Conservation (phyloP, 2,329 filamentous ascomycete species). For the Paecilomyces sp. region DNA sequence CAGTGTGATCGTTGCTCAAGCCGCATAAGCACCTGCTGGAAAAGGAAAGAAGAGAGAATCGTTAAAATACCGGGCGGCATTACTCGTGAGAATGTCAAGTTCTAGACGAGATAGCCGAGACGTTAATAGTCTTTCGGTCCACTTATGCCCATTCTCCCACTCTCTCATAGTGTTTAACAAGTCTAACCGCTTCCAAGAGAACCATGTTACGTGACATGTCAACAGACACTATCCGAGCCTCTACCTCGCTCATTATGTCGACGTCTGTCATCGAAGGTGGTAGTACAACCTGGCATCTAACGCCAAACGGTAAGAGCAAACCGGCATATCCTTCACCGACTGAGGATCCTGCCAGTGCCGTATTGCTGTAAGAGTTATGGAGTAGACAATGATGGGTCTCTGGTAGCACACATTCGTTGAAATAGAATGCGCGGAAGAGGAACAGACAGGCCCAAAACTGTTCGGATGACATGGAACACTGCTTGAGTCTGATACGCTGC, state of each 20-base stretch:
- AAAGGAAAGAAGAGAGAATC: background rate
- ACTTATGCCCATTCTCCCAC: constrained; percentile 21
- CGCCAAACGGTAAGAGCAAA: constrained; percentile 23
- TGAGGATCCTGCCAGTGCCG: constrained; percentile 13
- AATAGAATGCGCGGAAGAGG: constrained; percentile 52
- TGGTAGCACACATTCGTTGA: constrained; percentile 46
- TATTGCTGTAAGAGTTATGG: constrained; percentile 17
- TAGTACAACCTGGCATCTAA: constrained; percentile 21
- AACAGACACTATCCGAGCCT: constrained; percentile 25
- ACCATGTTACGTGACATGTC: constrained; percentile 25
- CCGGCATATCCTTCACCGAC: constrained; percentile 16
- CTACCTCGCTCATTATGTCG: constrained; percentile 25
- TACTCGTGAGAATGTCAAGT: background rate
- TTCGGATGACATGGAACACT: constrained; percentile 31
- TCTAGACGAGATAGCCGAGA: background rate
- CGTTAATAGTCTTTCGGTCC: background rate
- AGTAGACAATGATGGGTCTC: constrained; percentile 36
- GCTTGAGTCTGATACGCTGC: constrained; percentile 32
- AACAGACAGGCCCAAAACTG: constrained; percentile 48
- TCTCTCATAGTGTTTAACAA: constrained; percentile 25
- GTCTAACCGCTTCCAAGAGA: constrained; percentile 23
- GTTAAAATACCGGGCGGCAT: background rate
- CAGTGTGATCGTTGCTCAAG: background rate
- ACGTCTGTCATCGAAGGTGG: constrained; percentile 17
- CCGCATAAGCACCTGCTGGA: background rate